Conservation (phyloP, 2,329 filamentous ascomycete genomes). For the Aspergillus sp. region DNA sequence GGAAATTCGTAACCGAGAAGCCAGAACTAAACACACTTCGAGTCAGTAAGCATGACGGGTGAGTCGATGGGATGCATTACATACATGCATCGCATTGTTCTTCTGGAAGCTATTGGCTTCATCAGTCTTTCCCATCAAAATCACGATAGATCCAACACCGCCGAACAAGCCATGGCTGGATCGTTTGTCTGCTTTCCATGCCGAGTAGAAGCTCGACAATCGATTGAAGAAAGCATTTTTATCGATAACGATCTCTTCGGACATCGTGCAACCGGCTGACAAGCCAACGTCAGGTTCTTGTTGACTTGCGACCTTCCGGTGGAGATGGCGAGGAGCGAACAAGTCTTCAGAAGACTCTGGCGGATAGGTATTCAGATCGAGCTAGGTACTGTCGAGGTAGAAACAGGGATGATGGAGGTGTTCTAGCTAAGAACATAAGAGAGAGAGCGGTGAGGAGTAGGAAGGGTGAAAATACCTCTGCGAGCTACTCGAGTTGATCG, state of each 20-base stretch:
- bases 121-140: constrained; percentile 93
- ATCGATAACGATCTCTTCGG: constrained; percentile 90
- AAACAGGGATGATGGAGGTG: too few species aligned
- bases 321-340: too few species aligned
- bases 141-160: constrained; percentile 79
- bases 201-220: constrained; percentile 76
- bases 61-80: constrained; percentile 27
- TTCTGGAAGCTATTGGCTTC: constrained; percentile 86
- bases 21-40: constrained; percentile 73
- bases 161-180: constrained; percentile 80
- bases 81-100: constrained; percentile 92
- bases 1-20: constrained; percentile 97
- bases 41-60: constrained; percentile 2
- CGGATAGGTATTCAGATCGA: too few species aligned
- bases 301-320: neutral
- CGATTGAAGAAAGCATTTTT: constrained; percentile 91
- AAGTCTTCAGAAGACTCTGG: too few species aligned
- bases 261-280: constrained; percentile 45
- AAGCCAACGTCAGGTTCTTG: constrained; percentile 6
- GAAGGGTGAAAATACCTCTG: neutral
- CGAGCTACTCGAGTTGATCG: neutral
- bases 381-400: too few species aligned
- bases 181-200: constrained; percentile 96
- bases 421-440: too few species aligned
- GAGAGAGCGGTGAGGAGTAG: neutral